These are phyloP conservation scores for Sechiopsis laciniata DNA, from an alignment of 306 rosid genomes.

Conservation along the genomic window DNA sequence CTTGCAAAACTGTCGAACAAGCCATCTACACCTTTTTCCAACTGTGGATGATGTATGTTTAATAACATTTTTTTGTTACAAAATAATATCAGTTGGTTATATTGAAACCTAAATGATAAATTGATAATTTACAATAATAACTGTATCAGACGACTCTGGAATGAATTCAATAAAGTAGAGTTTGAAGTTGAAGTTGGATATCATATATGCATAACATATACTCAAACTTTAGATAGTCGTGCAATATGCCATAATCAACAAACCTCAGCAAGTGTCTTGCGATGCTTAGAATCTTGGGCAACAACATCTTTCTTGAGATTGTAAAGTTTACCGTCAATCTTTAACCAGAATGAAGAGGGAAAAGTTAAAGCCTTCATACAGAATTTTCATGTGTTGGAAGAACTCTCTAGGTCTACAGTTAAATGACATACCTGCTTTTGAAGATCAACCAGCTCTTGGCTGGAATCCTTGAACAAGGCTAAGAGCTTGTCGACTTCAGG, in stretches of 20 bases:
- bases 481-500: conserved; percentile 85
- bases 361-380: conserved; percentile 8
- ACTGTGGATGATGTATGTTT: conserved; percentile 44
- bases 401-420: neutral
- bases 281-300: conserved; percentile 85
- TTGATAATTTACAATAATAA: neutral
- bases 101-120: neutral
- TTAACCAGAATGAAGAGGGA: too few relatives aligned
- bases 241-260: conserved; percentile 17
- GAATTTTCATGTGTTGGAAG: neutral
- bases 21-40: conserved; percentile 98
- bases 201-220: neutral
- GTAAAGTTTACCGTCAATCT: conserved; percentile 84
- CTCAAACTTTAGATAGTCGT: neutral
- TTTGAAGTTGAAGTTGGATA: neutral
- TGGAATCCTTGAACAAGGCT: conserved; percentile 80
- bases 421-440: conserved; percentile 62
- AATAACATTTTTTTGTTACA: too few relatives aligned
- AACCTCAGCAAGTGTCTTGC: conserved; percentile 91
- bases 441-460: conserved; percentile 85
- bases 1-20: conserved; percentile 94
- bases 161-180: neutral
- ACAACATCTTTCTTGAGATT: conserved; percentile 87
- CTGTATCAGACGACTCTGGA: neutral
- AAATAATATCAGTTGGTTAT: too few relatives aligned